These are phyloP conservation scores for Colletotrichum sp. DNA, from an alignment of 2,329 filamentous ascomycete species.

Conservation along the genomic window DNA sequence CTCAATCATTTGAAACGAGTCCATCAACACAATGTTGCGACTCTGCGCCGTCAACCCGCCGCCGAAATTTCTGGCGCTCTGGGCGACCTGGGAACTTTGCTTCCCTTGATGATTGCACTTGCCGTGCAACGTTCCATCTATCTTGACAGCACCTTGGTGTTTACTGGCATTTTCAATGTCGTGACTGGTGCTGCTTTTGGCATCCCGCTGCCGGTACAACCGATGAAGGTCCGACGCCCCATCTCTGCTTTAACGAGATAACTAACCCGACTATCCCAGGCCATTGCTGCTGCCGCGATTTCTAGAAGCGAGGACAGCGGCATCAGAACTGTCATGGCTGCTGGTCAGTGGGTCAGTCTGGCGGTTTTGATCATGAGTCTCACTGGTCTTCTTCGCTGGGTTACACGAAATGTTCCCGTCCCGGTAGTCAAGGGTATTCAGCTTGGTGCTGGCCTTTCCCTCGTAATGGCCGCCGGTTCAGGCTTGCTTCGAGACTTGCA, in stretches of 20 bases:
- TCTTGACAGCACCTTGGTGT: conserved; percentile 82
- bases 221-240: conserved; percentile 64
- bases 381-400: conserved; percentile 79
- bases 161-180: conserved; percentile 88
- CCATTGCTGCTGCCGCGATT: conserved; percentile 91
- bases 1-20: conserved; percentile 27
- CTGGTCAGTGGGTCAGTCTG: conserved; percentile 74
- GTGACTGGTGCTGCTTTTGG: conserved; percentile 83
- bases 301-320: conserved; percentile 60
- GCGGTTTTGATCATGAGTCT: conserved; percentile 78
- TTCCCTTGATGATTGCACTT: conserved; percentile 88
- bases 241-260: neutral
- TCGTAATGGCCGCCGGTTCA: conserved; percentile 78
- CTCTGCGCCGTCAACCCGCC: conserved; percentile 51
- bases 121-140: conserved; percentile 80
- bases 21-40: conserved; percentile 53
- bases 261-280: conserved; percentile 44
- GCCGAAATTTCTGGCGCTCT: conserved; percentile 86
- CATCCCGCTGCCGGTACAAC: conserved; percentile 89
- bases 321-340: conserved; percentile 73
- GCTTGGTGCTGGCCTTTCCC: conserved; percentile 84
- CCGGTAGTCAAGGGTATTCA: conserved; percentile 95
- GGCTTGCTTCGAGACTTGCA: conserved; percentile 70
- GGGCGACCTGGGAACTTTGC: conserved; percentile 87
- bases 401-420: conserved; percentile 77